Base-by-base conservation (phyloP, 2,329 filamentous ascomycete genomes). In the Leptographium galeiforme region DNA sequence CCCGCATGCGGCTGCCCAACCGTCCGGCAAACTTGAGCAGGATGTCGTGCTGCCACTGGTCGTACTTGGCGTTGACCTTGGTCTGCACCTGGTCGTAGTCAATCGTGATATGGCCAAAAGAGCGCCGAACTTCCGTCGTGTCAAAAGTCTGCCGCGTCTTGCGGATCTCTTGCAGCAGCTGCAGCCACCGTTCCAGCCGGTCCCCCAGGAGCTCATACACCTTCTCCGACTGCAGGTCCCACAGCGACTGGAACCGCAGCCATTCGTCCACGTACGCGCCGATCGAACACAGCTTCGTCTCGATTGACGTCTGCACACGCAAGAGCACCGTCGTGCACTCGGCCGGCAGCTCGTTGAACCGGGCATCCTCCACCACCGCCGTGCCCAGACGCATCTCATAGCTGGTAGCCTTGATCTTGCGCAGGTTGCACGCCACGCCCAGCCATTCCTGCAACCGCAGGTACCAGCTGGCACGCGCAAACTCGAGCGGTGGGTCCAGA, bases 11-110 rank as follows among this genome's bases (percentile, higher is more conserved):
- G 58, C 81, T 86, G 48, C 90, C 89, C 47, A 98, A 84, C 53
- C 93, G 88, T 54, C 79, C 78, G 40, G 89, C 93, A 68, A 98
- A 99, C 66, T 95, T 95, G 61, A 87, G 80, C 40, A 97, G 75
- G 53, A 98, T 95, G 60, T 99, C 93, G 62, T 96, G 89, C 67
- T 99, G 93, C 93, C 94, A 98, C 67, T 97, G 91, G 65, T 99
- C 94, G 65, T 98, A 99, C 67, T 97, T 98, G 62, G 89, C 89
- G 63, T 97, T 98, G 67, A 99, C 93, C 69, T 95, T 96, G 54
- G 91, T 89, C 68, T 98, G 94, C 0, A 98, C 93, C 68, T 98
- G 94, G 62, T 97, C 93, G 63, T 98, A 98, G 66, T 98, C 91
- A 63, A 99, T 89, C 5, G 86, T 89, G 52, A 97, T 82, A 67